Conservation (phyloP, 805 yeast species). For the Starmerella floris region DNA sequence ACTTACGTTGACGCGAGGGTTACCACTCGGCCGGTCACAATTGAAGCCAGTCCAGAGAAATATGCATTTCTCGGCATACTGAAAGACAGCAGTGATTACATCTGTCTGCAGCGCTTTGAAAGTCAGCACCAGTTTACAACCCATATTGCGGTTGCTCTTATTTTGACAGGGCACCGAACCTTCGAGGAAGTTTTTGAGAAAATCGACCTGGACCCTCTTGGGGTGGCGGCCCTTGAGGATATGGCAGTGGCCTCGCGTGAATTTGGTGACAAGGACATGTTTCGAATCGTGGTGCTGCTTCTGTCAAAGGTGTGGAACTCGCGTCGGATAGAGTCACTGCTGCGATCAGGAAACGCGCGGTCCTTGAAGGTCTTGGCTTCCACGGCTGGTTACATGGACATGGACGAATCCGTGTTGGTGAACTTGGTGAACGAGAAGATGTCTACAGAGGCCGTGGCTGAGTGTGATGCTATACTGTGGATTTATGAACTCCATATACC, state of each 20-base stretch:
- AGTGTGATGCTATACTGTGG: slow-evolving; percentile 13
- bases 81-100: not conserved
- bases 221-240: slow-evolving; percentile 8
- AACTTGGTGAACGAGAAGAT: not conserved
- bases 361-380: slow-evolving; percentile 12
- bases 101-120: not conserved
- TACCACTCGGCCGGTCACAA: not conserved
- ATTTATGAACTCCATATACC: slow-evolving; percentile 3
- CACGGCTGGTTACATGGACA: not conserved
- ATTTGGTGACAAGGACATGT: not conserved
- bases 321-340: slow-evolving; percentile 5
- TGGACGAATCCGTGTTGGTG: not conserved
- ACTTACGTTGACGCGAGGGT: slow-evolving; percentile 1
- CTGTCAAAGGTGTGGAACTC: slow-evolving; percentile 10
- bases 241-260: slow-evolving; percentile 6
- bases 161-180: not conserved
- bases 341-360: slow-evolving; percentile 6
- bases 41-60: not conserved
- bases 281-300: slow-evolving; percentile 1
- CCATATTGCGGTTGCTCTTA: not conserved
- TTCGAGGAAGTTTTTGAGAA: slow-evolving; percentile 1
- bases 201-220: not conserved
- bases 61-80: not conserved
- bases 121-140: not conserved
- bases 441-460: not conserved